A percentile compares a stretch with the other conserved stretches of the same genome.
These are phyloP conservation scores for Ceratocystis ficicola DNA, from an alignment of 2,329 filamentous ascomycete species.

Conservation along the genomic window DNA sequence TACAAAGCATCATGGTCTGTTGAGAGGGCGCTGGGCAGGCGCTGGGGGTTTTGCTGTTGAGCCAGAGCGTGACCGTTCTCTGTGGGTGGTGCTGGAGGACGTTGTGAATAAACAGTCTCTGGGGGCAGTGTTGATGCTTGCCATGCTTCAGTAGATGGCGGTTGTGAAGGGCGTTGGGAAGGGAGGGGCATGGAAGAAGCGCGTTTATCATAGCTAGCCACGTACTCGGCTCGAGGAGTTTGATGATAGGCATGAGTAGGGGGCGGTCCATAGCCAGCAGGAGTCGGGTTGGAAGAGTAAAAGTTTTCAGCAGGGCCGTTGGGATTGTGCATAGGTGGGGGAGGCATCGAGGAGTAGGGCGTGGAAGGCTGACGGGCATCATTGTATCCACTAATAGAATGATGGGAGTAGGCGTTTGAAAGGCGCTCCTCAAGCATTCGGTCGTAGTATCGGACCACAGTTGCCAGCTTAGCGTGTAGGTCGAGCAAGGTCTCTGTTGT, in stretches of 20 bases:
- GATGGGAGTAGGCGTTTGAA: conserved; percentile 82
- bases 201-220: conserved; percentile 1
- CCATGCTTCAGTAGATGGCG: conserved; percentile 6
- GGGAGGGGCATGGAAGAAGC: neutral
- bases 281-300: conserved; percentile 48
- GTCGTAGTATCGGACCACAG: conserved; percentile 94
- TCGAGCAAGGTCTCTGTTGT: conserved; percentile 73
- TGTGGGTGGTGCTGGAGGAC: conserved; percentile 27
- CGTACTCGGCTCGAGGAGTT: conserved; percentile 9
- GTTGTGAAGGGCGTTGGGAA: conserved; percentile 9
- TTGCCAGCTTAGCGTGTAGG: conserved; percentile 86
- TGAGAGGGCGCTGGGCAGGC: conserved; percentile 26
- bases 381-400: conserved; percentile 46
- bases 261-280: conserved; percentile 8
- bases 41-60: conserved; percentile 2
- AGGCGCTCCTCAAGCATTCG: conserved; percentile 93
- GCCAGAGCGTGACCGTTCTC: conserved; percentile 24
- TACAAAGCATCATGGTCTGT: conserved; percentile 45
- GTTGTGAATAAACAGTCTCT: conserved; percentile 30
- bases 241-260: conserved; percentile 14
- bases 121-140: conserved; percentile 21
- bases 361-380: conserved; percentile 44
- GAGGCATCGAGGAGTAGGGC: conserved; percentile 58
- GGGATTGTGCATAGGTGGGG: conserved; percentile 38
- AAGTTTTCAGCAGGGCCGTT: conserved; percentile 60